Evolutionary conservation across 148 eudicot species (phyloP).

Genomic region (Heliosperma pusillum): DNA sequence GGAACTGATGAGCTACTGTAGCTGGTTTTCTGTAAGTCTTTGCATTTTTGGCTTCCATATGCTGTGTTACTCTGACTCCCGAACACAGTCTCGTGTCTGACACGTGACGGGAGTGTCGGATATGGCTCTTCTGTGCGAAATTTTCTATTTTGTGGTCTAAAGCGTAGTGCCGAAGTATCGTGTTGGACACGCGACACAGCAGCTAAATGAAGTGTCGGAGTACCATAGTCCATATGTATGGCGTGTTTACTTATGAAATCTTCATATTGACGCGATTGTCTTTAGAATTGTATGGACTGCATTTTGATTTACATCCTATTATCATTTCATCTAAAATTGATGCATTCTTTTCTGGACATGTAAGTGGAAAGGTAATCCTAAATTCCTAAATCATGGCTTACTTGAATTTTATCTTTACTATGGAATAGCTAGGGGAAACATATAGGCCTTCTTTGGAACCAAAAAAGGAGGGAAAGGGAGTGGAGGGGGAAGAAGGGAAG

Average conservation of each 20-base stretch:
- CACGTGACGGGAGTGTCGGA: no score
- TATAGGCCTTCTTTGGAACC: no score
- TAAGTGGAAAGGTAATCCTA: neutral
- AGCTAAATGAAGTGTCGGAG: no score
- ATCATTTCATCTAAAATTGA: neutral
- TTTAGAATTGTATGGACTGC: neutral
- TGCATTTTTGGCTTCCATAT: neutral
- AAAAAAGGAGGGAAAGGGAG: no score
- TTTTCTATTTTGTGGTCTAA: no score
- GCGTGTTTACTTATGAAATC: neutral
- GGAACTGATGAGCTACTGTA: conserved; percentile 79
- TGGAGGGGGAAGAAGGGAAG: no score
- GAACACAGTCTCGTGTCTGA: no score
- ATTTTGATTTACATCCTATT: neutral
- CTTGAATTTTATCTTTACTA: neutral
- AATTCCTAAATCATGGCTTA: neutral
- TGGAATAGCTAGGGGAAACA: neutral
- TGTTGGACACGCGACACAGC: no score
- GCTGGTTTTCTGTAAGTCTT: conserved; percentile 82
- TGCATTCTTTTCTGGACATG: neutral
- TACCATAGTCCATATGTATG: neutral
- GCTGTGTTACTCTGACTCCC: no score
- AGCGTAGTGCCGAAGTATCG: no score
- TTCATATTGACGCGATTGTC: neutral
- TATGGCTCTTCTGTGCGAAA: no score